Percentiles rank a stretch among this genome's conserved stretches.
phyloP scores from a whole-genome alignment of 192 early-diverging fungal species.

The Entomortierella parvispora region DNA sequence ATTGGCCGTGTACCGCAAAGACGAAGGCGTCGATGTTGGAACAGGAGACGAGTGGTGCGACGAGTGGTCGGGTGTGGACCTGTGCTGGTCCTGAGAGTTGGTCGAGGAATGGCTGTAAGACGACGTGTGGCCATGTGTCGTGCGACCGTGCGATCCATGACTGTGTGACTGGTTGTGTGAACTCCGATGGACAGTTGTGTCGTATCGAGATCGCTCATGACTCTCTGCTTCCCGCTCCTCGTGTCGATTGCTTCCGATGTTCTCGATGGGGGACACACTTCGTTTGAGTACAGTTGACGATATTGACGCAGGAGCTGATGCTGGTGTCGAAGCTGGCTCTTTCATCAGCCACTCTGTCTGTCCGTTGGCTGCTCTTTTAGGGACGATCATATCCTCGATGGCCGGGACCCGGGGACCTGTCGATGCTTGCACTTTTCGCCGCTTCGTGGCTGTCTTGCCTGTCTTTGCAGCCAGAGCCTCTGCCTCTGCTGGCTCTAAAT shows the following conservation, averaged over 20 bases:
- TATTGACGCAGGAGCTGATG: background rate
- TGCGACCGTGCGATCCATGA: background rate
- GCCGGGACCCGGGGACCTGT: conserved; percentile 40
- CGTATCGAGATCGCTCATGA: background rate
- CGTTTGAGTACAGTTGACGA: conserved; percentile 1
- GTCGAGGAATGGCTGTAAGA: background rate
- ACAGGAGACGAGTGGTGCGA: conserved; percentile 4
- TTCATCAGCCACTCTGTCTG: conserved; percentile 33
- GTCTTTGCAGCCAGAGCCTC: conserved; percentile 9
- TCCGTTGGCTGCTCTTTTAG: conserved; percentile 55
- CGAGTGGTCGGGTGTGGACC: background rate
- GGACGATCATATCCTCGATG: conserved; percentile 62
- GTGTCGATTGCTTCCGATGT: conserved; percentile 12
- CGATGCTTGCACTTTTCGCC: conserved; percentile 14
- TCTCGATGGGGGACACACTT: conserved; percentile 43
- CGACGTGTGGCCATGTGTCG: background rate
- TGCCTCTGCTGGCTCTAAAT: conserved; percentile 9
- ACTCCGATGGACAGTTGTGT: no score
- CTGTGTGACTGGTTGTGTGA: conserved; percentile 4
- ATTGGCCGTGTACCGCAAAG: conserved; percentile 15
- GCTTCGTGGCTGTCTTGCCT: conserved; percentile 19
- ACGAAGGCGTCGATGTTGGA: background rate
- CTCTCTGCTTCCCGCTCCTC: background rate
- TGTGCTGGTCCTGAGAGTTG: conserved; percentile 1
- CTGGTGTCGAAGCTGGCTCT: background rate